Conservation (phyloP, 2,329 filamentous ascomycete species). For the Diaporthe aspalathi region DNA sequence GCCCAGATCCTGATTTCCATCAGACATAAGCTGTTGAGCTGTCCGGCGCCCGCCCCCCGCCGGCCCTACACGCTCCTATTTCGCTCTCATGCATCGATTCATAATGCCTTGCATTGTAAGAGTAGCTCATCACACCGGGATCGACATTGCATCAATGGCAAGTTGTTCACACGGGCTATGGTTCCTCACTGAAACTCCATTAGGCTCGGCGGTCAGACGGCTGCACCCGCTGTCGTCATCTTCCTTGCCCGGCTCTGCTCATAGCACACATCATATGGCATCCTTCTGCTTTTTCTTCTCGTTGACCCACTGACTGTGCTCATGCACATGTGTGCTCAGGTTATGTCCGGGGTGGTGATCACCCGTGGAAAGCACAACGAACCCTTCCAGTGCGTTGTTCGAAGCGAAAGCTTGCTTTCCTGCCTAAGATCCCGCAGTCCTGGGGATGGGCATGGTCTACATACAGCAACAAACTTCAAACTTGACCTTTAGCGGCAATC, state of each 20-base stretch:
- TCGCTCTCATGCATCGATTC: not conserved
- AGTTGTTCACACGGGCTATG: conserved; percentile 15
- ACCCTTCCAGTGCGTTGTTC: not conserved
- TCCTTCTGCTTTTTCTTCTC: too few species aligned
- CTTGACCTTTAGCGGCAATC: not conserved
- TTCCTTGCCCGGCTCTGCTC: conserved; percentile 6
- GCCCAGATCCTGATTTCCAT: not conserved
- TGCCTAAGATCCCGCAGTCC: not conserved
- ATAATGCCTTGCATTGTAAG: conserved; percentile 8
- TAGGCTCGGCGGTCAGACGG: conserved; percentile 25
- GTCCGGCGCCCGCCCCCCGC: not conserved
- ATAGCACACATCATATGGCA: conserved; percentile 10
- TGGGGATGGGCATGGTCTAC: too few species aligned
- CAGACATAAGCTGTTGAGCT: not conserved
- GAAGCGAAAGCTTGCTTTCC: not conserved
- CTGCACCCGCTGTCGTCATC: conserved; percentile 24
- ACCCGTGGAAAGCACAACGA: not conserved
- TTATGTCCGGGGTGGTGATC: not conserved
- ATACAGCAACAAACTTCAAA: not conserved
- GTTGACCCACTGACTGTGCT: not conserved
- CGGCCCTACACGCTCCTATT: not conserved
- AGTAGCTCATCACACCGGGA: conserved; percentile 25
- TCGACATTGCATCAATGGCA: conserved; percentile 26
- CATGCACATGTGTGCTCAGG: not conserved
- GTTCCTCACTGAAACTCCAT: conserved; percentile 14